These are phyloP conservation scores for Zizania latifolia DNA, from an alignment of 176 grass and related monocot species.

Conservation along the genomic window DNA sequence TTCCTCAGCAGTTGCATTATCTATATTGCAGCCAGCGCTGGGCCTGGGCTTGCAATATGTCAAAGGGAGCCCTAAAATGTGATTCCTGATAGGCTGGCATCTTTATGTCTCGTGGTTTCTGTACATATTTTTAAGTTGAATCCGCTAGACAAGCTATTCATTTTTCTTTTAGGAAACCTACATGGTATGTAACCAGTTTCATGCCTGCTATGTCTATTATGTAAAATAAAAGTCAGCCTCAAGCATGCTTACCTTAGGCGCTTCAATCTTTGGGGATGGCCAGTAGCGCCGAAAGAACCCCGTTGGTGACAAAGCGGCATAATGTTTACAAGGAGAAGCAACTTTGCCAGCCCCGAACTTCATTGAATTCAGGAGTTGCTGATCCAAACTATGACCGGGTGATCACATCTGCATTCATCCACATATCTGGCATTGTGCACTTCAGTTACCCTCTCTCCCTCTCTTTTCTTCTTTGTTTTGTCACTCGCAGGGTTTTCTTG, in stretches of 20 bases:
- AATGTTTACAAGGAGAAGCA: no score
- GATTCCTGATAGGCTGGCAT: not conserved
- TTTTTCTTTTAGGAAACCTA: conserved; percentile 24
- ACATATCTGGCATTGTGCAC: not conserved
- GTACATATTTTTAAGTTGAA: conserved; percentile 39
- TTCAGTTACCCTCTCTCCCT: not conserved
- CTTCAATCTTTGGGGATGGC: not conserved
- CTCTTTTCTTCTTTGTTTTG: not conserved
- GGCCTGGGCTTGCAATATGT: conserved; percentile 3
- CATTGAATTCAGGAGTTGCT: not conserved
- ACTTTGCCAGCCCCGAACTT: not conserved
- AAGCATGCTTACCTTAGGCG: conserved; percentile 12
- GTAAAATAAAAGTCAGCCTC: conserved; percentile 31
- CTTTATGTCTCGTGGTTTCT: conserved; percentile 32
- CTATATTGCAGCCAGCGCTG: conserved; percentile 28
- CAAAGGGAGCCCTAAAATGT: conserved; percentile 22
- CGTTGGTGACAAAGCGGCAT: not conserved
- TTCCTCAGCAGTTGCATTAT: not conserved
- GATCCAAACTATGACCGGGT: no score
- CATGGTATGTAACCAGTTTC: conserved; percentile 35
- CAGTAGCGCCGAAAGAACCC: not conserved
- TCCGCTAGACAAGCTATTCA: conserved; percentile 20
- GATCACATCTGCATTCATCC: not conserved
- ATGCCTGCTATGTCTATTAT: conserved; percentile 4
- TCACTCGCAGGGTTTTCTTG: not conserved